Evolutionary conservation across 2,329 filamentous ascomycete species (phyloP).

Genomic region (Arthroderma uncinatum): DNA sequence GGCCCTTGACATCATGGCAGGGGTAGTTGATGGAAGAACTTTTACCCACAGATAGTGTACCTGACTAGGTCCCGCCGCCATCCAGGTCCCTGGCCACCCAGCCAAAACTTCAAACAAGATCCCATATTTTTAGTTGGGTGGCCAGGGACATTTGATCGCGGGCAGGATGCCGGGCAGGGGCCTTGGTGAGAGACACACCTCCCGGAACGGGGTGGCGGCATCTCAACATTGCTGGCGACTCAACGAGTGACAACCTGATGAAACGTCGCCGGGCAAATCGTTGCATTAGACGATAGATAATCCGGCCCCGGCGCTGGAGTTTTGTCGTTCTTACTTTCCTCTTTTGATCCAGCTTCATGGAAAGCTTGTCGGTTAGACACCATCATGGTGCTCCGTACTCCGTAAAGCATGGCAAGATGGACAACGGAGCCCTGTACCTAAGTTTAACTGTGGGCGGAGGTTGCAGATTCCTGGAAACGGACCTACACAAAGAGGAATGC

Average conservation of each 20-base stretch:
- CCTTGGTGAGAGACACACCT: background rate
- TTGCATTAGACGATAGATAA: background rate
- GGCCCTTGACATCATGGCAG: background rate
- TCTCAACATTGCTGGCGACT: no score
- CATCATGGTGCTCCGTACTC: no score
- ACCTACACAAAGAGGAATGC: no score
- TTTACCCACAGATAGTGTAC: no score
- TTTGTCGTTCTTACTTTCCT: background rate
- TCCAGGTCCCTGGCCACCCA: background rate
- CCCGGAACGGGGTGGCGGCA: background rate
- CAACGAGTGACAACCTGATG: background rate
- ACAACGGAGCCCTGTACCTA: no score
- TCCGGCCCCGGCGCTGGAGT: no score
- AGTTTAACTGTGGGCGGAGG: no score
- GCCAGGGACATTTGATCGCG: background rate
- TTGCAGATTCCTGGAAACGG: no score
- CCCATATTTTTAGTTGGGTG: no score
- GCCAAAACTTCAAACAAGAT: background rate
- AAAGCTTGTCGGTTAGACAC: no score
- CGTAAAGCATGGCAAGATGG: no score
- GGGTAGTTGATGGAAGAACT: no score
- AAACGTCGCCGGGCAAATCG: background rate
- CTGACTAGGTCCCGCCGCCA: background rate
- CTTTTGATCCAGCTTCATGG: background rate
- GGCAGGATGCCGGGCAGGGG: background rate